These are phyloP conservation scores for Leucosporidium creatinivorum DNA, from an alignment of 768 basidiomycete species.

Conservation along the genomic window DNA sequence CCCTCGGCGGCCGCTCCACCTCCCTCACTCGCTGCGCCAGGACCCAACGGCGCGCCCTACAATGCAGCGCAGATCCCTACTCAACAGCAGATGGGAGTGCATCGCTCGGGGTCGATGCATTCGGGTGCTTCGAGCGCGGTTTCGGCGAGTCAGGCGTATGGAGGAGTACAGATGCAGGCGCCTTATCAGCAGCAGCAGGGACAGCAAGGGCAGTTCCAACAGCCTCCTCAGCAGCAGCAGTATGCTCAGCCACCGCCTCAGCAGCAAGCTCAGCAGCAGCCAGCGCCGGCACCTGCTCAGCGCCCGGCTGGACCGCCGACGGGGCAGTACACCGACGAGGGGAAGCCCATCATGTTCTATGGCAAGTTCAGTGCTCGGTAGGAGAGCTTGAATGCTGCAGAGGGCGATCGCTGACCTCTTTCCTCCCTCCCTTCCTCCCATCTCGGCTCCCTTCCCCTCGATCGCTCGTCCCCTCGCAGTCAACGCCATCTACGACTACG, in stretches of 20 bases:
- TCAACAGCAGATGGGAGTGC: neutral
- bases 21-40: neutral
- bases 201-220: neutral
- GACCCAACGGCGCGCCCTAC: neutral
- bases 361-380: conserved; percentile 36
- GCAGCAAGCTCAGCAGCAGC: conserved; percentile 31
- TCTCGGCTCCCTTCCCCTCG: too few species aligned
- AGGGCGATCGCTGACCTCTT: neutral
- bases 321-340: conserved; percentile 72
- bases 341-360: conserved; percentile 75
- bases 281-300: conserved; percentile 15
- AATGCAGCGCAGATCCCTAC: neutral
- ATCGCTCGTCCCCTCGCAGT: conserved; percentile 42
- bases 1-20: neutral
- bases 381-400: neutral
- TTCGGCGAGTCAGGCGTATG: conserved; percentile 3
- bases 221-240: neutral
- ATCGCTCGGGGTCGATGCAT: conserved; percentile 9
- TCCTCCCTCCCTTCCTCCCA: too few species aligned
- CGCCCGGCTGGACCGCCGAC: conserved; percentile 42
- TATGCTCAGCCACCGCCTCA: neutral
- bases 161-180: conserved; percentile 3
- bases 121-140: conserved; percentile 11
- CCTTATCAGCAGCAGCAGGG: conserved; percentile 8
- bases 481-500: conserved; percentile 82